A percentile compares a stretch with the other conserved stretches of the same genome.
phyloP scores from a whole-genome alignment of 2,329 filamentous ascomycete species.

The Fusarium sp. region DNA sequence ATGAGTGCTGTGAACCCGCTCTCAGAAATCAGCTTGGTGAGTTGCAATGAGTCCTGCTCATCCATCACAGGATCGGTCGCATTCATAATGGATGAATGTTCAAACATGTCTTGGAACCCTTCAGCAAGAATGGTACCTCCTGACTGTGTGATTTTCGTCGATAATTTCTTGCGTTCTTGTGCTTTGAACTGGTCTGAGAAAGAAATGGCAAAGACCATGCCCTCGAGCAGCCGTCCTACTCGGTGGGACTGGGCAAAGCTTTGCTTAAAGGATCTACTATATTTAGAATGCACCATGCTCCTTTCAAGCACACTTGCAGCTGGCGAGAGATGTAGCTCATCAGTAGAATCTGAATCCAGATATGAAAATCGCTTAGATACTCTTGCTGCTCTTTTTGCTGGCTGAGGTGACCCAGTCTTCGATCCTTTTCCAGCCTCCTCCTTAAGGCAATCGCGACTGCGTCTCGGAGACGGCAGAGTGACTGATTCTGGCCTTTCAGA shows the following conservation, averaged over 20 bases:
- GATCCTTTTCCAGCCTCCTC: constrained; percentile 21
- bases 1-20: constrained; percentile 86
- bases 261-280: constrained; percentile 40
- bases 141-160: constrained; percentile 70
- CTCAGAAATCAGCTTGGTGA: constrained; percentile 62
- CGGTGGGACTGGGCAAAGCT: constrained; percentile 40
- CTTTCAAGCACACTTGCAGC: constrained; percentile 50
- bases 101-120: constrained; percentile 86
- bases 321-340: constrained; percentile 57
- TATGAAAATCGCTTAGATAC: constrained; percentile 40
- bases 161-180: constrained; percentile 58
- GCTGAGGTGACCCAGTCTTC: constrained; percentile 44
- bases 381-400: constrained; percentile 29
- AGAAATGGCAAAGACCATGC: constrained; percentile 90
- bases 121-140: constrained; percentile 77
- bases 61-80: constrained; percentile 45
- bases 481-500: constrained; percentile 37
- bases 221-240: constrained; percentile 66
- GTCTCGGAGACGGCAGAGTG: constrained; percentile 38
- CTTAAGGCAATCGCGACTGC: constrained; percentile 27
- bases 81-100: constrained; percentile 51
- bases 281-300: constrained; percentile 46
- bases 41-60: constrained; percentile 53
- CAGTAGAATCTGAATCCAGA: constrained; percentile 56
- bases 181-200: constrained; percentile 61